Evolutionary conservation across 257 asterid species (phyloP).

Genomic region (Solanum bukasovii): DNA sequence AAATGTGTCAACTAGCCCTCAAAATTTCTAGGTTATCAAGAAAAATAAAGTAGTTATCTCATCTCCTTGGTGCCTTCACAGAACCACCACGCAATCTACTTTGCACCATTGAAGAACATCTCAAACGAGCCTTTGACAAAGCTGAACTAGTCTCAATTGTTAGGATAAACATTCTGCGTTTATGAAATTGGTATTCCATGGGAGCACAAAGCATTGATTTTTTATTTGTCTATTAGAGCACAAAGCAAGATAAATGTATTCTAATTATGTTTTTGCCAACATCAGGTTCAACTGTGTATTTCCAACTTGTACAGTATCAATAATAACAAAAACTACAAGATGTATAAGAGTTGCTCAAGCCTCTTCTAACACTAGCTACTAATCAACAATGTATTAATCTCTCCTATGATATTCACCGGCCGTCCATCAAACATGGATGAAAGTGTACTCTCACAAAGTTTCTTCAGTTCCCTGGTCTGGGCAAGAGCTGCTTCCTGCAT

Average conservation of each 20-base stretch:
- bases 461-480: slow-evolving; percentile 70
- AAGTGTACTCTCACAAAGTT: slow-evolving; percentile 62
- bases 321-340: not conserved
- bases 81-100: not conserved
- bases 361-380: slow-evolving; percentile 21
- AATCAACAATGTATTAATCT: slow-evolving; percentile 58
- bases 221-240: not conserved
- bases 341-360: not conserved
- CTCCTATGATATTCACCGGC: slow-evolving; percentile 82
- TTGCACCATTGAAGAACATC: not conserved
- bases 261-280: not conserved
- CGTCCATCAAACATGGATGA: slow-evolving; percentile 74
- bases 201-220: not conserved
- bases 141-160: not conserved
- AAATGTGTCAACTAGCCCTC: not conserved
- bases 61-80: not conserved
- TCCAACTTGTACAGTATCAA: not conserved
- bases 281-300: not conserved
- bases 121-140: not conserved
- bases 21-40: not conserved
- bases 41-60: not conserved
- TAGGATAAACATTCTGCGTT: not conserved
- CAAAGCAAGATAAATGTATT: not conserved
- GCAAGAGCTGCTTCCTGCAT: slow-evolving; percentile 68
- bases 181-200: not conserved